Base-by-base conservation (phyloP, 306 rosid genomes). In the Cajanus cajan region DNA sequence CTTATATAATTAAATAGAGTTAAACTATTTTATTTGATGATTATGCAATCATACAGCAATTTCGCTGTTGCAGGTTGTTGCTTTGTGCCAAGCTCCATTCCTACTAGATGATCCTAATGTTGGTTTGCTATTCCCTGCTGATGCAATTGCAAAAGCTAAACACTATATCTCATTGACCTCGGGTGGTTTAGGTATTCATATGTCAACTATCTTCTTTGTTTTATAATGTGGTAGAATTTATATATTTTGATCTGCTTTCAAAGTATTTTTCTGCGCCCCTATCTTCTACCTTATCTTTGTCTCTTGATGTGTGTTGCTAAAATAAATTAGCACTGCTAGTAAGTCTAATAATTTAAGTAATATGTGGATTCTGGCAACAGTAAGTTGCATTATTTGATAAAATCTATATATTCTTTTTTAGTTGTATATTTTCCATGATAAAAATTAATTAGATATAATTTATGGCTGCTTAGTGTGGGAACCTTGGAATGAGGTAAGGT, bases 21-120 rank as follows among this genome's bases (percentile, higher is more conserved):
- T 47, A 40, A 11, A 45, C 57, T 75, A 34, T 50, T 65, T 43
- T 73, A 31, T 31, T 44, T 36, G 61, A 74, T 58, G 44, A 39
- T 69, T 62, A 68, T 66, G 28, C 73, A 87, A 79, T 85, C 87
- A 66, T 63, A 34, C 19, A 22, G 39, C 64, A 70, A 51, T 21
- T 65, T 73, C 65, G 59, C 57, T 71, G 76, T 47, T 78, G 81
- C 82, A 96, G 99, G 99, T 96, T 83, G 94, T 96, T 77, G 99
- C 99, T 76, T 81, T 96, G 84, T 96, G 99, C 86, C 99, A 96
- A 83, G 99, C 99, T 83, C 99, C 99, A 16, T 96, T 96, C 85
- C 90, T 96, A 25, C 91, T 96, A 18, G 96, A 93, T 77, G 98
- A 96, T 85, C 97, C 97, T 57, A 93, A 93, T 77, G 97, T 93